Conservation (phyloP, 2,329 filamentous ascomycete genomes). For the Xylariaceae sp. region DNA sequence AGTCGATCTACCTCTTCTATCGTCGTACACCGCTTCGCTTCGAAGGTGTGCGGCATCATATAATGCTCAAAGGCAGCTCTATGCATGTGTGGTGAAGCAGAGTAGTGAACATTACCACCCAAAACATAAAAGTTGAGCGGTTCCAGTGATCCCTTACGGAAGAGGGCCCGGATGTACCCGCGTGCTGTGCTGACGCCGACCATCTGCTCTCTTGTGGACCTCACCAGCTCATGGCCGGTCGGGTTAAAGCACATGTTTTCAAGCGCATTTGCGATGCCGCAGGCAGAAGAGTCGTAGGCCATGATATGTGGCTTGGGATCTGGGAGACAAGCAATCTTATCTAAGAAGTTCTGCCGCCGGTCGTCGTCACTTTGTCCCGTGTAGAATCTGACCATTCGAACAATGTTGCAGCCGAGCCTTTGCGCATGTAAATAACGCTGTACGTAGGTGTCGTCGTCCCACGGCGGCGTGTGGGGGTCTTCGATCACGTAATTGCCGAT, state of each 20-base stretch:
- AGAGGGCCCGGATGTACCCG: constrained; percentile 54
- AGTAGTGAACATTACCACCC: constrained; percentile 62
- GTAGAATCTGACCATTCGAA: constrained; percentile 55
- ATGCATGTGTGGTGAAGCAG: constrained; percentile 67
- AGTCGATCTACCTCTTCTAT: constrained; percentile 57
- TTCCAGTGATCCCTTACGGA: constrained; percentile 55
- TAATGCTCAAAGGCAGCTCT: constrained; percentile 60
- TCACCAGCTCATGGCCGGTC: constrained; percentile 41
- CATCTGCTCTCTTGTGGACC: constrained; percentile 37
- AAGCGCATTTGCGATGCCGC: constrained; percentile 37
- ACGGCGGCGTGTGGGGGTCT: constrained; percentile 44
- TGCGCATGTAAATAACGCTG: constrained; percentile 50
- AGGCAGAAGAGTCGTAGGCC: constrained; percentile 42
- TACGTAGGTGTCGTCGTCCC: constrained; percentile 50
- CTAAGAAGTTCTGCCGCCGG: constrained; percentile 44
- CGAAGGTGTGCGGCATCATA: constrained; percentile 62
- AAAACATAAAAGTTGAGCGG: constrained; percentile 64
- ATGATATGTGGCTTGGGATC: constrained; percentile 46
- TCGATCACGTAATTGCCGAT: constrained; percentile 51
- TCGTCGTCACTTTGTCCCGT: constrained; percentile 50
- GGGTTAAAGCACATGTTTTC: constrained; percentile 49
- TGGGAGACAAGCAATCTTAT: constrained; percentile 40
- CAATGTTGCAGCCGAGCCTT: constrained; percentile 53
- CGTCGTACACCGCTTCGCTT: constrained; percentile 52
- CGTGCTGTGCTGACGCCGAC: constrained; percentile 48